Evolutionary conservation across 148 eudicot species (phyloP).

Genomic region (Amaranthus hypochondriacus): DNA sequence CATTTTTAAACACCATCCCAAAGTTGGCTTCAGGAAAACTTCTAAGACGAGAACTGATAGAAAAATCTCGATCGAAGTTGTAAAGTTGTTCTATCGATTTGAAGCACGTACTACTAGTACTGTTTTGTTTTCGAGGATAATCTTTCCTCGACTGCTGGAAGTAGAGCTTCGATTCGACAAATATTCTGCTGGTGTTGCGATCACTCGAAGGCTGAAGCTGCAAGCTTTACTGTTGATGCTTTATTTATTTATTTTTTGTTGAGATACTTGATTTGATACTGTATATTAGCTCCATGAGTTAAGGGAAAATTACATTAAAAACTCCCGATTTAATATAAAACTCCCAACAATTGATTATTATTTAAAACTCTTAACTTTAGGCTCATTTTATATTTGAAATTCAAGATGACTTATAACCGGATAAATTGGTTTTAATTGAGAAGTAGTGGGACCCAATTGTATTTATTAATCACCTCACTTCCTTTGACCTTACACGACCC

Average conservation of each 20-base stretch:
- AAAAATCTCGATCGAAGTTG: slow-evolving; percentile 40
- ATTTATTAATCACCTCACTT: no score
- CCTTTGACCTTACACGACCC: no score
- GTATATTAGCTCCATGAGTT: background rate
- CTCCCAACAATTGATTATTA: no score
- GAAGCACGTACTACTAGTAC: background rate
- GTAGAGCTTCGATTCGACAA: background rate
- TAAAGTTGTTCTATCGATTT: slow-evolving; percentile 10
- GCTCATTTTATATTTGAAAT: no score
- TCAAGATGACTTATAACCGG: no score
- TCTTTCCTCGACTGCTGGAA: no score
- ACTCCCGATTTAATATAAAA: no score
- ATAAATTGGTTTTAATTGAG: no score
- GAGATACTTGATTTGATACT: background rate
- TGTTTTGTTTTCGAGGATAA: background rate
- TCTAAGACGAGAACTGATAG: slow-evolving; percentile 55
- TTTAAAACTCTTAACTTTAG: no score
- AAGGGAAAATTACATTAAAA: no score
- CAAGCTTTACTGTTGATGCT: background rate
- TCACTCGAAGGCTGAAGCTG: background rate
- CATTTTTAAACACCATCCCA: slow-evolving; percentile 42
- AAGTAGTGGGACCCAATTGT: no score
- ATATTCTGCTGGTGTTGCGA: background rate
- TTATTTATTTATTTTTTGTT: no score
- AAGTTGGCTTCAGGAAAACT: slow-evolving; percentile 58